Evolutionary conservation across 208 protist species (phyloP), one percentile per base, ranked within the genome.

Genomic region (Trypanosoma boissoni): DNA sequence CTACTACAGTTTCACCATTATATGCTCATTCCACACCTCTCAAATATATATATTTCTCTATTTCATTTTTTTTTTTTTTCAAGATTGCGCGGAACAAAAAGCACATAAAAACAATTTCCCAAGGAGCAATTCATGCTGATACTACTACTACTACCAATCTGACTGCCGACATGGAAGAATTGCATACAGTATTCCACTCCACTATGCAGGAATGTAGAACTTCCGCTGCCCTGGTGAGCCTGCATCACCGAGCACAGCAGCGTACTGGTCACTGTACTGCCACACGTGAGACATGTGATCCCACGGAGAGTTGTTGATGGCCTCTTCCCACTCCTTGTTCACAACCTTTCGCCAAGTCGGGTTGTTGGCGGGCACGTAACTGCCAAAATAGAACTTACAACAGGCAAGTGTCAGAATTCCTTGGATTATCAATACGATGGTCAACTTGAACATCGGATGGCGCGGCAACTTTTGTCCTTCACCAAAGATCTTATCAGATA

Each of bases 281-380:
- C 86, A 93, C 46, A 93, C 83, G 51, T 93, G 86, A 20, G 86
- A 93, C 80, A 88, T 90, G 80, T 93, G 86, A 52, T 93, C 82
- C 86, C 86, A 93, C 48, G 86, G 86, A 12, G 86, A 93, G 70
- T 70, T 93, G 76, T 90, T 88, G 62, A 93, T 93, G 21, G 86
- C 86, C 76, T 93, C 86, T 76, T 93, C 86, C 86, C 86, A 93
- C 76, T 93, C 86, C 74, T 93, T 93, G 73, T 93, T 93, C 64
- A 93, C 79, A 5, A 79, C 74, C 69, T 93, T 93, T 31, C 86
- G 76, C 86, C 86, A 93, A n/a, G 83, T 88, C 43, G 86, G 86
- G 67, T 90, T 93, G 65, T 88, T 88, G 26, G 86, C 82, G 14
- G 86, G 86, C 64, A 91, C 61, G 62, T 88, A 53, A 9, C 61